Conservation (phyloP, 75 land plant genomes). For the Pseudotsuga menziesii region DNA sequence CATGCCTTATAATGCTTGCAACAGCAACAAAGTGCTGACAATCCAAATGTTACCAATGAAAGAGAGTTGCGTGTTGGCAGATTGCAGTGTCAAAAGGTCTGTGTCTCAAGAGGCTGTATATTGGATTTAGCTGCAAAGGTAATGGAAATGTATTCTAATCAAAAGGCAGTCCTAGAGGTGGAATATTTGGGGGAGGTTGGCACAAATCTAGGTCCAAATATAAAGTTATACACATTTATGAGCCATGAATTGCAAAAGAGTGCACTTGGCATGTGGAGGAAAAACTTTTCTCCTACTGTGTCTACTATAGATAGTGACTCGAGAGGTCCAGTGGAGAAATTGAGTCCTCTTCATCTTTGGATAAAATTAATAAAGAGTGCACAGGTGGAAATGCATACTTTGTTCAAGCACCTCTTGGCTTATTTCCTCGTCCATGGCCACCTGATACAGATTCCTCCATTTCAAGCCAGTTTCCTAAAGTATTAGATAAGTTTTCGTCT, state of each 20-base stretch:
- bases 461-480: conserved; percentile 15
- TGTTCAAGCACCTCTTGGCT: conserved; percentile 40
- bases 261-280: conserved; percentile 73
- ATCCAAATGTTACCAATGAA: conserved; percentile 27
- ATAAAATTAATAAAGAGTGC: neutral
- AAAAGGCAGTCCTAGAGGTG: too few relatives aligned
- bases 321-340: too few relatives aligned
- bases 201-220: conserved; percentile 87
- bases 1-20: conserved; percentile 33
- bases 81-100: conserved; percentile 61
- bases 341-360: neutral
- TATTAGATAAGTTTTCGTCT: conserved; percentile 53
- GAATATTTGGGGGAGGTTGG: too few relatives aligned
- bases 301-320: too few relatives aligned
- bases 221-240: conserved; percentile 85
- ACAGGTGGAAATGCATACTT: conserved; percentile 3
- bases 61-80: neutral
- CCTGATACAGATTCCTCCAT: conserved; percentile 3
- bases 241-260: conserved; percentile 82
- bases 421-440: conserved; percentile 83
- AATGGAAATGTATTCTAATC: conserved; percentile 59
- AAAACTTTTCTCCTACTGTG: too few relatives aligned
- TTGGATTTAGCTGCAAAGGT: conserved; percentile 80
- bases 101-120: conserved; percentile 54
- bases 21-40: conserved; percentile 31